Base-by-base conservation (phyloP, 208 protist genomes). In the Crithidia expoeki region DNA sequence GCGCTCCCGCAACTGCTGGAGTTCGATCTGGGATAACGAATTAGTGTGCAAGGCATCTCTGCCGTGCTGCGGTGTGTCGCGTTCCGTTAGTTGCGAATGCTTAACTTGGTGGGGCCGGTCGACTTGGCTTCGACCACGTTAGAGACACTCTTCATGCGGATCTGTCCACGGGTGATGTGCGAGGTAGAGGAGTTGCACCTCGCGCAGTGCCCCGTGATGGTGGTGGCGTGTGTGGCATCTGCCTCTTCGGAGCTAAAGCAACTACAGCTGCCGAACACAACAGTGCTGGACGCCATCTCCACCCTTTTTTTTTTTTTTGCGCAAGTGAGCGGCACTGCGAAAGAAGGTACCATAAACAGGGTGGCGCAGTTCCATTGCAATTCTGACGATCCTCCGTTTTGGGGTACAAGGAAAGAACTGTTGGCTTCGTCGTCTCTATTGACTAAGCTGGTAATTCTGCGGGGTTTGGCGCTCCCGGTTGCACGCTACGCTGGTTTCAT, bases 181-280 rank as follows among this genome's bases (percentile, higher is more conserved):
- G 27, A 10, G 4, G 58, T 64, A 28, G 58, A 52, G 42, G 58
- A 50, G 42, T 42, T 64, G 58, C 38, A 64, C 28, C 40, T 64
- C 7, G 58, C 58, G 25, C 58, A 52, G 58, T 52, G 42, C 21
- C 58, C 42, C 10, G 42, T 64, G 25, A 17, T 47, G 38, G 58
- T 42, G 42, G 28, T 64, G 3, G 58, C 42, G 33, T 64, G 58
- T 25, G 28, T 64, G 7, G 58, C 58, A 38, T 52, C 38, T 25
- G 58, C 58, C 17, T 64, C 42, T 28, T 42, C 58, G 16, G 23
- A 32, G 12, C 42, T 64, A 17, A 17, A 23, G 0, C 58, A 42
- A 3, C 58, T 64, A 42, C 38, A 64, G 58, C 58, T 64, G 58
- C 58, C 58, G 2, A 42, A 64, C 21, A 30, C 58, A 28, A 52